A percentile compares a stretch with the other conserved stretches of the same genome.
phyloP scores from a whole-genome alignment of 208 protist genomes.

The Leishmania gerbilli region DNA sequence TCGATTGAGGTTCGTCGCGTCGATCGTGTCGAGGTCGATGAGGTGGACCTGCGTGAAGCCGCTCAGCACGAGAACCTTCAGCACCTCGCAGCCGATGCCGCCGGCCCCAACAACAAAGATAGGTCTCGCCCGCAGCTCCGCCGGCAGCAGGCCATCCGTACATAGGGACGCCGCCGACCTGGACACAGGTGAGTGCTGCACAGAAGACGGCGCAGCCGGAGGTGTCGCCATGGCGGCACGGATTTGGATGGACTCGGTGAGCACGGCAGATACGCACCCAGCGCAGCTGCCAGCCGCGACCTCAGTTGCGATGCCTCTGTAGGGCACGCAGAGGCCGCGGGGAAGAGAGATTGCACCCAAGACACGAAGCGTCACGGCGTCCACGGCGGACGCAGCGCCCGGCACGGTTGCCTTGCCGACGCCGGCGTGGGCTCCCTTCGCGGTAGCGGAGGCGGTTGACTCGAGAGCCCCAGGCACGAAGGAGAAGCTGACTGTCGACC shows the following conservation, averaged over 20 bases:
- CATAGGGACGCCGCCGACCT: neutral
- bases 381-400: neutral
- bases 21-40: conserved; percentile 99
- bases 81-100: conserved; percentile 99
- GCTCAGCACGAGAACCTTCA: conserved; percentile 97
- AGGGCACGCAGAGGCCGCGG: neutral
- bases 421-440: neutral
- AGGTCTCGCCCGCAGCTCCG: conserved; percentile 25
- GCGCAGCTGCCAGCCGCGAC: neutral
- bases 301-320: no score
- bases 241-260: conserved; percentile 10
- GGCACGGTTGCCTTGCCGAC: neutral
- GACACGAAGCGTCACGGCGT: neutral
- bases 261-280: conserved; percentile 7
- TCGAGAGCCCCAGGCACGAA: conserved; percentile 6
- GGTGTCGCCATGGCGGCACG: neutral
- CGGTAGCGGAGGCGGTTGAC: neutral
- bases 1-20: conserved; percentile 99
- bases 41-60: conserved; percentile 96
- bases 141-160: neutral
- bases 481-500: conserved; percentile 7
- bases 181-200: neutral
- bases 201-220: neutral
- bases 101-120: conserved; percentile 98
- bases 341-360: conserved; percentile 20